phyloP scores from a whole-genome alignment of 176 grass and related monocot genomes.

The Musa itinerans region DNA sequence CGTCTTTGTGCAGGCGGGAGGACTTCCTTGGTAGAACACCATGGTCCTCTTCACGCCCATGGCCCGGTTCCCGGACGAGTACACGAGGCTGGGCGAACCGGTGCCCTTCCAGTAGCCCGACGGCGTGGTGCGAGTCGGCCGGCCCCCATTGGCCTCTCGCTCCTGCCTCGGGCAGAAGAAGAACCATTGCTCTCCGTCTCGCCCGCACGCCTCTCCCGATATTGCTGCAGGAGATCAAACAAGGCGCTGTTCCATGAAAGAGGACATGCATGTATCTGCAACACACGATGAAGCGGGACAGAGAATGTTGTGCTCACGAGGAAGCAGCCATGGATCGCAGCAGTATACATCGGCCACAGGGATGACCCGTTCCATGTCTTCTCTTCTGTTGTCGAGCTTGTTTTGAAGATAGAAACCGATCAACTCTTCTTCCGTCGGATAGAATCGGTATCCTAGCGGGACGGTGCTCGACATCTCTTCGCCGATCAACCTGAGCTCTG shows the following conservation, averaged over 20 bases:
- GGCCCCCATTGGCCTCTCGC: slow-evolving; percentile 34
- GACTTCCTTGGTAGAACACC: slow-evolving; percentile 74
- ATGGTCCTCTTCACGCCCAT: slow-evolving; percentile 66
- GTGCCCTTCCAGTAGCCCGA: slow-evolving; percentile 74
- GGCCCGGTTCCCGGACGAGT: slow-evolving; percentile 10
- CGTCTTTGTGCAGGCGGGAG: slow-evolving; percentile 39
- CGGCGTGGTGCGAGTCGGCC: slow-evolving; percentile 46
- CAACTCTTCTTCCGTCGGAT: slow-evolving; percentile 80
- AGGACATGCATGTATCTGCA: not conserved
- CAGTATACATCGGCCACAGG: slow-evolving; percentile 61
- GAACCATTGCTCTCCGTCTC: slow-evolving; percentile 58
- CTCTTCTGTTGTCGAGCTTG: slow-evolving; percentile 32
- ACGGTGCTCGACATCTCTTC: not conserved
- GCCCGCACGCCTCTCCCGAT: slow-evolving; percentile 33
- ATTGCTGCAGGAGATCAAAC: slow-evolving; percentile 3
- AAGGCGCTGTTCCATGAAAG: not conserved
- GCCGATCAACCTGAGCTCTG: not conserved
- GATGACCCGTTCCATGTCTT: slow-evolving; percentile 41
- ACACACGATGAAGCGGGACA: not conserved
- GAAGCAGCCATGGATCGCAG: slow-evolving; percentile 48
- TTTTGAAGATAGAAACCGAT: slow-evolving; percentile 54
- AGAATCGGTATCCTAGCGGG: slow-evolving; percentile 54
- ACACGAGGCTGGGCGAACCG: slow-evolving; percentile 41
- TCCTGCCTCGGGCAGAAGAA: slow-evolving; percentile 63
- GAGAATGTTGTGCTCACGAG: slow-evolving; percentile 18